These are phyloP conservation scores for Endotrypanum monterogeii DNA, from an alignment of 208 protist genomes.

Conservation along the genomic window DNA sequence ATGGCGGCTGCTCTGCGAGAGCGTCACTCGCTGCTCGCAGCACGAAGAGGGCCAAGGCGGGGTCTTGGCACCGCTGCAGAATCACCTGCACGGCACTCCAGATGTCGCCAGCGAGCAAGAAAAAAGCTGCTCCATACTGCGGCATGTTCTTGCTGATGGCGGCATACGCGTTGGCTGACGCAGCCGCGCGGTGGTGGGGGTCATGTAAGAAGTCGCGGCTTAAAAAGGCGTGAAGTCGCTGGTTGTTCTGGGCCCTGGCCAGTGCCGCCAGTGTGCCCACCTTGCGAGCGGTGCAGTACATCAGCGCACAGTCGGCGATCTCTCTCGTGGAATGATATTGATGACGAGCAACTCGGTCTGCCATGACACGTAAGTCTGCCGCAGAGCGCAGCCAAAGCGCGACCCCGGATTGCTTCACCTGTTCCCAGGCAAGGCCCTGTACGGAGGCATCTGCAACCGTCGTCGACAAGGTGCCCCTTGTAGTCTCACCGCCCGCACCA, in stretches of 20 bases:
- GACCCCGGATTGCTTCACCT: constrained; percentile 61
- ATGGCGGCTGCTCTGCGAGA: neutral
- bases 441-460: neutral
- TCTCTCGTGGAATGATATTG: constrained; percentile 80
- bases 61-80: constrained; percentile 73
- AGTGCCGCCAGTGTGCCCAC: constrained; percentile 85
- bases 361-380: constrained; percentile 57
- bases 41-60: constrained; percentile 78
- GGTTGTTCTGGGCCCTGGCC: constrained; percentile 87
- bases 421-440: constrained; percentile 49
- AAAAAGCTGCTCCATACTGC: constrained; percentile 92
- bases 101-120: constrained; percentile 88
- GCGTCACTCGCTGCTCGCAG: constrained; percentile 49
- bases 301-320: constrained; percentile 80
- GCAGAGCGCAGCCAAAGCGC: constrained; percentile 72
- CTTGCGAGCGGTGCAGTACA: constrained; percentile 88
- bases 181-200: constrained; percentile 65
- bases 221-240: constrained; percentile 89
- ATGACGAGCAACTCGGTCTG: constrained; percentile 75
- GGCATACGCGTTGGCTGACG: constrained; percentile 91
- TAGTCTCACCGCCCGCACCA: constrained; percentile 2
- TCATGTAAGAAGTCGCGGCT: constrained; percentile 80
- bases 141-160: constrained; percentile 88
- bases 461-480: no score
- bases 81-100: constrained; percentile 87